phyloP scores from a whole-genome alignment of 768 basidiomycete species.

The Auriscalpium orientale region DNA sequence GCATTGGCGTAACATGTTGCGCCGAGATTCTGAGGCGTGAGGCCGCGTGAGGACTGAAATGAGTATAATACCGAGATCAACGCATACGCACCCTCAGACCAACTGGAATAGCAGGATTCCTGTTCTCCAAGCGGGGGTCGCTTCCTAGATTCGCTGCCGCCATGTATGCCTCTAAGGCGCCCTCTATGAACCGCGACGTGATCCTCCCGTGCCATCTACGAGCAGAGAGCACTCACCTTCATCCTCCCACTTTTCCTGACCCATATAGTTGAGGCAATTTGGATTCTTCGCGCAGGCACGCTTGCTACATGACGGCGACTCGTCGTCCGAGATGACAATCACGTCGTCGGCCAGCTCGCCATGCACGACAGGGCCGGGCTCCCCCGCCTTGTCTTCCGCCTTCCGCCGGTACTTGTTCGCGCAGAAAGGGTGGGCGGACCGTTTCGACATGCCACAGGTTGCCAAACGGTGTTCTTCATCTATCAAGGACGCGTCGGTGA shows the following conservation, averaged over 20 bases:
- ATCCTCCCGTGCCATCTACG: constrained; percentile 1
- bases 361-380: constrained; percentile 15
- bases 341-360: constrained; percentile 53
- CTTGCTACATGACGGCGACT: constrained; percentile 46
- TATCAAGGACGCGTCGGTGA: constrained; percentile 48
- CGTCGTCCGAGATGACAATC: constrained; percentile 66
- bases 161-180: constrained; percentile 21
- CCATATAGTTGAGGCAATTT: constrained; percentile 82
- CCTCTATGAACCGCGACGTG: constrained; percentile 2
- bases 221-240: constrained; percentile 40
- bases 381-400: constrained; percentile 14
- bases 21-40: constrained; percentile 70
- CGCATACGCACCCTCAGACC: constrained; percentile 57
- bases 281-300: constrained; percentile 70
- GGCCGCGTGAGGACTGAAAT: neutral
- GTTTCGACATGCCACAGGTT: constrained; percentile 58
- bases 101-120: constrained; percentile 39
- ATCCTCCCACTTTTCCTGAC: constrained; percentile 75
- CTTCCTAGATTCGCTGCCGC: constrained; percentile 8
- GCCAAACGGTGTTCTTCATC: constrained; percentile 55
- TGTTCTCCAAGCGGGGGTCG: constrained; percentile 6
- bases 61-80: neutral
- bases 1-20: constrained; percentile 98
- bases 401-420: constrained; percentile 41
- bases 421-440: constrained; percentile 47